Conservation (phyloP, 1,139 yeast species). For the Hyphopichia fennica region DNA sequence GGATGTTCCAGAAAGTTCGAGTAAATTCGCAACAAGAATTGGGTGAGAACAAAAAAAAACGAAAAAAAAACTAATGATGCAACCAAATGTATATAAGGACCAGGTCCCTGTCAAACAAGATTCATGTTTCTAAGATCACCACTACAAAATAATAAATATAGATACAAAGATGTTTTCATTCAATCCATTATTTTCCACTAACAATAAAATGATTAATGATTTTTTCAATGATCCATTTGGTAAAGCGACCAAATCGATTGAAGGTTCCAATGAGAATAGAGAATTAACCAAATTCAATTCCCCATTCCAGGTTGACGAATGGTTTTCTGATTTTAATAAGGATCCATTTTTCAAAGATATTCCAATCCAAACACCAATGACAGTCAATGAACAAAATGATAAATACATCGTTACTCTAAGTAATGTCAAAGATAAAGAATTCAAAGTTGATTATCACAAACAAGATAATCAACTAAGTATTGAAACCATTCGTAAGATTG, state of each 20-base stretch:
- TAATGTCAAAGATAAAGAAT: conserved; percentile 21
- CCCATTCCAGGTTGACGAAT: not conserved
- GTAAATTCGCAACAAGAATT: too few relatives aligned
- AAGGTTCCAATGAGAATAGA: not conserved
- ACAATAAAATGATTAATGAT: not conserved
- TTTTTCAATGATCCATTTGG: not conserved
- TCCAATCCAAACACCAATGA: conserved; percentile 7
- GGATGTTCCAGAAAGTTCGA: too few relatives aligned
- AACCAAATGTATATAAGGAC: too few relatives aligned
- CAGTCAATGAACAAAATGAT: conserved; percentile 23
- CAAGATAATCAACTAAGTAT: conserved; percentile 24
- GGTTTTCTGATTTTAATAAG: conserved; percentile 1
- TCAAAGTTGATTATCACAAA: conserved; percentile 24
- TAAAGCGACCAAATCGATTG: not conserved
- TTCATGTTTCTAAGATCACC: too few relatives aligned
- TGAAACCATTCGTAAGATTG: conserved; percentile 12
- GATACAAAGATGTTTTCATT: not conserved
- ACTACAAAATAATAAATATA: not conserved
- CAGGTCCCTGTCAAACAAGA: too few relatives aligned
- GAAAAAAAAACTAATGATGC: too few relatives aligned
- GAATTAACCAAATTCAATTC: not conserved
- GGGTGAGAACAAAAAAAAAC: too few relatives aligned
- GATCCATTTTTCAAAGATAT: conserved; percentile 1
- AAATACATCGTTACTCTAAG: conserved; percentile 23
- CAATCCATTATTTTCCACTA: not conserved